Conservation (phyloP, 2,329 filamentous ascomycete genomes). For the Epichloe elymi region DNA sequence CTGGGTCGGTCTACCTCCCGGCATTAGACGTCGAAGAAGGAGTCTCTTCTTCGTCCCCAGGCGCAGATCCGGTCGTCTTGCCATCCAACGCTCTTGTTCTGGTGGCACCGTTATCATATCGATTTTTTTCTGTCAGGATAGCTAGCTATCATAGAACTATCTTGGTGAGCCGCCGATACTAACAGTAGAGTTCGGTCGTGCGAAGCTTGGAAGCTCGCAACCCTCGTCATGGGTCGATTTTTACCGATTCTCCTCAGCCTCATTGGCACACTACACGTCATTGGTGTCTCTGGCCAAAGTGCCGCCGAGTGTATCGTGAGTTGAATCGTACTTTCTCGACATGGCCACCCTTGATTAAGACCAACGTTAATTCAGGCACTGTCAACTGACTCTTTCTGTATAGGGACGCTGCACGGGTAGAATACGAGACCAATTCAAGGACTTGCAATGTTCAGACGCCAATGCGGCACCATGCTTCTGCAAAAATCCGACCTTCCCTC, state of each 20-base stretch:
- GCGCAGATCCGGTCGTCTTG: neutral
- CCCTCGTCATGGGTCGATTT: constrained; percentile 4
- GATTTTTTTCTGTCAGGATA: too few species aligned
- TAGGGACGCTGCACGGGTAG: constrained; percentile 12
- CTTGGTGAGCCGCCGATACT: neutral
- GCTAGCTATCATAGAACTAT: neutral
- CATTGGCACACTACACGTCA: constrained; percentile 16
- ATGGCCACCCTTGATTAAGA: too few species aligned
- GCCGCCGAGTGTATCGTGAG: constrained; percentile 19
- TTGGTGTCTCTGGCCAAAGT: constrained; percentile 14
- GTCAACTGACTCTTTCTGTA: neutral
- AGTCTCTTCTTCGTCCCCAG: neutral
- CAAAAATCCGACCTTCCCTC: constrained; percentile 18
- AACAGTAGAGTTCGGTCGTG: neutral
- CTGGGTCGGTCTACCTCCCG: neutral
- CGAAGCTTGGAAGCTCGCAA: neutral
- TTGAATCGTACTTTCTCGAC: neutral
- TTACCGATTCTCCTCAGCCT: constrained; percentile 12
- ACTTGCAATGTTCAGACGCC: constrained; percentile 15
- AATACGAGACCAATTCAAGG: constrained; percentile 10
- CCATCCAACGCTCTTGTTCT: neutral
- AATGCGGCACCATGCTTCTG: constrained; percentile 28
- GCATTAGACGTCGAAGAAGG: neutral
- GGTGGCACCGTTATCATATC: neutral
- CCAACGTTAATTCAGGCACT: neutral